Evolutionary conservation across 2,329 filamentous ascomycete genomes (phyloP).

Genomic region (Didymella arachidicola): DNA sequence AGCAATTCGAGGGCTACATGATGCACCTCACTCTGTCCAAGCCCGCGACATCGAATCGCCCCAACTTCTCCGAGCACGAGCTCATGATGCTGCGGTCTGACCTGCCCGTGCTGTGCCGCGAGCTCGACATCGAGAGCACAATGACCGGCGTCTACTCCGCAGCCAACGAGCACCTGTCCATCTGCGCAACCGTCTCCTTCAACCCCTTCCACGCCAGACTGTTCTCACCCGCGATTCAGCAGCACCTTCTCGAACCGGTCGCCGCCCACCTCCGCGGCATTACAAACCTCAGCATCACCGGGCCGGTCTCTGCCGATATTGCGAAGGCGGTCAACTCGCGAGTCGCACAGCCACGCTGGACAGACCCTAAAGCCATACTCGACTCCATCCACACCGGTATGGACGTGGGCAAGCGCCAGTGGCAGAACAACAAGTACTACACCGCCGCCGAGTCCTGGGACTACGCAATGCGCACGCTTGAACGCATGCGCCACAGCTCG

Average conservation of each 20-base stretch:
- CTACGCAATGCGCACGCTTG: conserved; percentile 36
- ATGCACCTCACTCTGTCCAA: conserved; percentile 40
- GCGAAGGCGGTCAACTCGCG: conserved; percentile 23
- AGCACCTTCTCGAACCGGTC: conserved; percentile 32
- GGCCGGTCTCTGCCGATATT: conserved; percentile 27
- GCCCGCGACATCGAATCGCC: conserved; percentile 23
- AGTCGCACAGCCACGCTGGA: conserved; percentile 36
- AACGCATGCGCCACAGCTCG: conserved; percentile 40
- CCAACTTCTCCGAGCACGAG: conserved; percentile 33
- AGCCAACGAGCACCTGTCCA: conserved; percentile 30
- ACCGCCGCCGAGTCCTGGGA: conserved; percentile 33
- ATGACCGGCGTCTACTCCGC: conserved; percentile 36
- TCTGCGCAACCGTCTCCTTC: conserved; percentile 27
- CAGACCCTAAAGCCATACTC: conserved; percentile 32
- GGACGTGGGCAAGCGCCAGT: conserved; percentile 40
- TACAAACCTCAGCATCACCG: conserved; percentile 28
- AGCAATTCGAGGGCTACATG: conserved; percentile 34
- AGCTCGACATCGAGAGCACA: conserved; percentile 36
- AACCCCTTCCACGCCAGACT: conserved; percentile 27
- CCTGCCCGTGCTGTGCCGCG: conserved; percentile 31
- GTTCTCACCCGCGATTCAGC: conserved; percentile 31
- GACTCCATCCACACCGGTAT: conserved; percentile 37
- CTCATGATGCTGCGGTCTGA: conserved; percentile 38
- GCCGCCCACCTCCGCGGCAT: conserved; percentile 31
- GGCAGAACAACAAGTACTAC: conserved; percentile 35